Conservation (phyloP, 1,139 yeast genomes). For the Candida tropicalis region DNA sequence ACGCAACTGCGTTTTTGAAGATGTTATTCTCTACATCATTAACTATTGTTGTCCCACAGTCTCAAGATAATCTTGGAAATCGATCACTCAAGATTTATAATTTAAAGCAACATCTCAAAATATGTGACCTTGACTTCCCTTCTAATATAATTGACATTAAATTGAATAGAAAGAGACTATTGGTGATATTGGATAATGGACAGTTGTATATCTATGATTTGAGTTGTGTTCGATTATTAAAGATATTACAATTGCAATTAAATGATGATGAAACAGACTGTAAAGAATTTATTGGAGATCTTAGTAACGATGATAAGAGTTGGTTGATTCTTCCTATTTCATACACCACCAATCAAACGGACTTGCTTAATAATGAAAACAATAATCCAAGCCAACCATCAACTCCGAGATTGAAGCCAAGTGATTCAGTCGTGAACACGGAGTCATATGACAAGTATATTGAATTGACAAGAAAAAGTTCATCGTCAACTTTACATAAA, state of each 20-base stretch:
- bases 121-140: conserved; percentile 73
- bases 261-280: conserved; percentile 12
- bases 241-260: conserved; percentile 57
- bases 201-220: conserved; percentile 74
- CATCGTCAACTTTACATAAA: conserved; percentile 9
- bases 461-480: conserved; percentile 13
- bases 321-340: conserved; percentile 44
- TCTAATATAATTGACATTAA: conserved; percentile 60
- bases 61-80: conserved; percentile 45
- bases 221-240: conserved; percentile 67
- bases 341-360: conserved; percentile 30
- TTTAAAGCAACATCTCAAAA: conserved; percentile 66
- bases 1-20: conserved; percentile 45
- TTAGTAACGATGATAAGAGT: conserved; percentile 52
- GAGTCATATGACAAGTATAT: conserved; percentile 12
- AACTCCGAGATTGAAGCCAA: conserved; percentile 21
- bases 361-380: conserved; percentile 26
- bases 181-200: conserved; percentile 60
- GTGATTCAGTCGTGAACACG: conserved; percentile 20
- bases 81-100: conserved; percentile 63
- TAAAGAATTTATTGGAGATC: conserved; percentile 48
- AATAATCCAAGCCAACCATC: conserved; percentile 7
- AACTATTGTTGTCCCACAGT: conserved; percentile 59
- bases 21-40: conserved; percentile 74
- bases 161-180: conserved; percentile 65